Conservation (phyloP, 352 stramenopile genomes). For the Lagenidium giganteum region DNA sequence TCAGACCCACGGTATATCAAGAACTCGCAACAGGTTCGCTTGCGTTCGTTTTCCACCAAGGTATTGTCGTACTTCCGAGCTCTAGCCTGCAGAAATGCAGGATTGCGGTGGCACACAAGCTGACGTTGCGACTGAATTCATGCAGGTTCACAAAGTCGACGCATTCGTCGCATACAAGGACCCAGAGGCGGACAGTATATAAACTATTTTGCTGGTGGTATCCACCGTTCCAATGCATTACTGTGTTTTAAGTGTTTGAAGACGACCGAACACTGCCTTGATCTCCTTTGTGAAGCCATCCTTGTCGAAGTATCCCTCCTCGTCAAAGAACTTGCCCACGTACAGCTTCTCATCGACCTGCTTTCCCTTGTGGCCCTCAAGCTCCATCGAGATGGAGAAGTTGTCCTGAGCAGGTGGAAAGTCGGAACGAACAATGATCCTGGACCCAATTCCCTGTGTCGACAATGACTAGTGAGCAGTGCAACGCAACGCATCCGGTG, state of each 20-base stretch:
- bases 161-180: constrained; percentile 98
- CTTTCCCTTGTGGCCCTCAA: constrained; percentile 30
- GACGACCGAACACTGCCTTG: constrained; percentile 45
- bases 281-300: constrained; percentile 70
- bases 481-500: no score
- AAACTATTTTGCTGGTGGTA: constrained; percentile 19
- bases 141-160: constrained; percentile 96
- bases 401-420: constrained; percentile 74
- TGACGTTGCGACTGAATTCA: no score
- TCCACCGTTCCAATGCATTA: constrained; percentile 36
- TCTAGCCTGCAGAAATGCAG: no score
- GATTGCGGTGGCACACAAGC: no score
- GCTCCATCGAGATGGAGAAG: constrained; percentile 58
- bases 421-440: no score
- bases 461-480: constrained; percentile 33
- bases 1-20: constrained; percentile 98
- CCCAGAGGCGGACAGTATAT: constrained; percentile 69
- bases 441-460: no score
- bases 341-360: constrained; percentile 65
- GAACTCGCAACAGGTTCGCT: constrained; percentile 96
- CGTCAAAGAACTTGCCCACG: constrained; percentile 82
- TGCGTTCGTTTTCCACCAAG: constrained; percentile 98
- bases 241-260: constrained; percentile 71
- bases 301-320: constrained; percentile 82
- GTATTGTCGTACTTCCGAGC: no score